Conservation (phyloP, 2,329 filamentous ascomycete species). For the Xylaria sp. region DNA sequence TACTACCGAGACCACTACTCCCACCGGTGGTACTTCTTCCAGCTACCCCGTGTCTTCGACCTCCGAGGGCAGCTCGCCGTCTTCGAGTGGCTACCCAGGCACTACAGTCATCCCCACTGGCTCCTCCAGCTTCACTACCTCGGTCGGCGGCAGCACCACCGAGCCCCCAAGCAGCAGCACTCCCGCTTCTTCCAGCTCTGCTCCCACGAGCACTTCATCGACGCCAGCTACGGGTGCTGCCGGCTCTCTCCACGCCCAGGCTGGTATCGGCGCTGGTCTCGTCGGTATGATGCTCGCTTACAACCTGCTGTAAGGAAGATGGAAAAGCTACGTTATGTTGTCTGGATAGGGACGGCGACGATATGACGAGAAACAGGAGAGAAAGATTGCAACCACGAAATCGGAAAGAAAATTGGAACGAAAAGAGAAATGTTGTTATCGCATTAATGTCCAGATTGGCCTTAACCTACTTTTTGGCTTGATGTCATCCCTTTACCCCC, state of each 20-base stretch:
- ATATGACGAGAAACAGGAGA: conserved; percentile 22
- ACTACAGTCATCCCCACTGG: conserved; percentile 12
- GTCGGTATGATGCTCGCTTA: conserved; percentile 41
- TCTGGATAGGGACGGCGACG: not conserved
- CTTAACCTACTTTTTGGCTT: conserved; percentile 1
- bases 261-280: conserved; percentile 38
- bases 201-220: conserved; percentile 18
- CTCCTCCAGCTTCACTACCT: conserved; percentile 23
- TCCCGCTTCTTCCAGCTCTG: not conserved
- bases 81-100: conserved; percentile 24
- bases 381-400: not conserved
- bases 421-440: conserved; percentile 7
- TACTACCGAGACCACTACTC: conserved; percentile 6
- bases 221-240: conserved; percentile 33
- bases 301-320: conserved; percentile 40
- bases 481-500: not conserved
- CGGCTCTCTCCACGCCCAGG: conserved; percentile 27
- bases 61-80: not conserved
- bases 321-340: not conserved
- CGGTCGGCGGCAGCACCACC: conserved; percentile 20
- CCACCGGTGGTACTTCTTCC: conserved; percentile 15
- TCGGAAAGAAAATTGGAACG: not conserved
- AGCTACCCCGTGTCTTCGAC: conserved; percentile 20
- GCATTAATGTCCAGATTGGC: conserved; percentile 20
- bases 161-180: conserved; percentile 25